phyloP scores from a whole-genome alignment of 768 basidiomycete genomes.

The Rhizopogon vesiculosus region DNA sequence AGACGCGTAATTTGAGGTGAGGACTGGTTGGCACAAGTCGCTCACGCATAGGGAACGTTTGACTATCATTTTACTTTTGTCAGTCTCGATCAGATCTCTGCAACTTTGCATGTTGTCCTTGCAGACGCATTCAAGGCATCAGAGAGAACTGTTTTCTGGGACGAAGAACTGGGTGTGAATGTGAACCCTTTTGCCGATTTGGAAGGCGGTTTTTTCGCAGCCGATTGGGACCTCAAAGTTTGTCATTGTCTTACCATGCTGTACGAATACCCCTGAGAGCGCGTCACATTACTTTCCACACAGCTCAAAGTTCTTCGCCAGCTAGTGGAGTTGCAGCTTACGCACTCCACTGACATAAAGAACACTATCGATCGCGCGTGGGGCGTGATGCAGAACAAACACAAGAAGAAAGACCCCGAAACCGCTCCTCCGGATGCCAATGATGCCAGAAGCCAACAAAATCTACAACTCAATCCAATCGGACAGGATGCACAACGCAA shows the following conservation, averaged over 20 bases:
- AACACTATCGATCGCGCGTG: constrained; percentile 76
- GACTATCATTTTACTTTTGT: constrained; percentile 28
- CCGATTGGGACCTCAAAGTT: constrained; percentile 83
- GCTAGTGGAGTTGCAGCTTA: constrained; percentile 80
- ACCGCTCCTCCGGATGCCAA: constrained; percentile 49
- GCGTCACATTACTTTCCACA: constrained; percentile 17
- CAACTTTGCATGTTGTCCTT: constrained; percentile 64
- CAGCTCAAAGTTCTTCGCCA: constrained; percentile 82
- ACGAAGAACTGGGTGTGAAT: constrained; percentile 61
- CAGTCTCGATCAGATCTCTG: constrained; percentile 80
- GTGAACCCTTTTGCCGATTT: constrained; percentile 67
- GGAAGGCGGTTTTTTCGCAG: constrained; percentile 71
- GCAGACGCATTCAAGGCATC: constrained; percentile 68
- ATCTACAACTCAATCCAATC: constrained; percentile 60
- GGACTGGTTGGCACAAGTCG: constrained; percentile 32
- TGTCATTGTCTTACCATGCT: constrained; percentile 27
- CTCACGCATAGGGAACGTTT: constrained; percentile 22
- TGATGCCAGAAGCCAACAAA: constrained; percentile 64
- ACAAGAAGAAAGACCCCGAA: constrained; percentile 71
- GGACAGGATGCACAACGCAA: constrained; percentile 74
- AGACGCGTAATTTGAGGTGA: constrained; percentile 88
- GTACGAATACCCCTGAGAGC: constrained; percentile 22
- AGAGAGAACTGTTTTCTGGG: constrained; percentile 79
- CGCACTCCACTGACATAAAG: constrained; percentile 66
- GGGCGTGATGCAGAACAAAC: constrained; percentile 80